Conservation (phyloP, 2,329 filamentous ascomycete species). For the Boeremia lycopersici region DNA sequence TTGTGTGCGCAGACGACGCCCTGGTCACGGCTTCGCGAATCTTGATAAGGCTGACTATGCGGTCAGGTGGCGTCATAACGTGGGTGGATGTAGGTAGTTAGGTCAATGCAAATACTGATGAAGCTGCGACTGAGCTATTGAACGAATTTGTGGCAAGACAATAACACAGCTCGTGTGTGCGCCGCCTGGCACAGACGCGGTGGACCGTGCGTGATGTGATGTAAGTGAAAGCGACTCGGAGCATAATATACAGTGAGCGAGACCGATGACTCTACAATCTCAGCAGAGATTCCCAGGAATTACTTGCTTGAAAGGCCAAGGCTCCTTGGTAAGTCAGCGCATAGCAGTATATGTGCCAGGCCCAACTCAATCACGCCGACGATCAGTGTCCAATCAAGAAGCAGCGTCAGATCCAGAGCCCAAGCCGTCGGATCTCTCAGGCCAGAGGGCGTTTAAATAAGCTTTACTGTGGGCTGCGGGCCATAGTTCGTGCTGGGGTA, state of each 20-base stretch:
- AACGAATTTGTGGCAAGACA: background rate
- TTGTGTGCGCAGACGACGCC: constrained; percentile 7
- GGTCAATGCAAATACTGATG: background rate
- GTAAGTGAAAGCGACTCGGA: constrained; percentile 3
- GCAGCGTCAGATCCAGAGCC: background rate
- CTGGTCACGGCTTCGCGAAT: constrained; percentile 13
- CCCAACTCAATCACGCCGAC: background rate
- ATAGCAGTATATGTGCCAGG: background rate
- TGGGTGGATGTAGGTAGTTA: background rate
- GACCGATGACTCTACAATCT: background rate
- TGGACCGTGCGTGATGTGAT: background rate
- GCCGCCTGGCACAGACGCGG: background rate
- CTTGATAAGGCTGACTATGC: background rate
- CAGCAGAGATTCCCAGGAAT: background rate
- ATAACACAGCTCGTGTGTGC: background rate
- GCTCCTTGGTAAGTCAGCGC: background rate
- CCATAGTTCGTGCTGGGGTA: background rate
- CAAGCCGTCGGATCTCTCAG: background rate
- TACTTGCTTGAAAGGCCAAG: no score
- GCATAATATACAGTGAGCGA: background rate
- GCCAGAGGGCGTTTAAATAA: background rate
- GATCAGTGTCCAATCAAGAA: background rate
- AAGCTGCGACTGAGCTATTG: no score
- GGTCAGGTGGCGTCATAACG: background rate
- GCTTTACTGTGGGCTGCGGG: background rate